Evolutionary conservation across 164 flowering plant genomes (phyloP).

Genomic region (Stephania yunnanensis): DNA sequence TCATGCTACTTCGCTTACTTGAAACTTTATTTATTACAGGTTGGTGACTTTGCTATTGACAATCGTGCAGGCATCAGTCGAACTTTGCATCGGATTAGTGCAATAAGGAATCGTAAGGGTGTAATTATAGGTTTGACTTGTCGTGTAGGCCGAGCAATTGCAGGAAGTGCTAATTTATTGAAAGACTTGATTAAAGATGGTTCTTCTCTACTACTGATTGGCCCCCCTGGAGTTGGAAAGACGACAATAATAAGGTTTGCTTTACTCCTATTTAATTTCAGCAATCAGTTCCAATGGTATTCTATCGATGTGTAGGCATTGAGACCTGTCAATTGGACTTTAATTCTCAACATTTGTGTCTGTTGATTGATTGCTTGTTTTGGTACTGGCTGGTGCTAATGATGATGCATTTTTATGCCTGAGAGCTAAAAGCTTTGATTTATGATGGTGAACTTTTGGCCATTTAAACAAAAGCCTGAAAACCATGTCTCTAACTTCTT

Average conservation of each 20-base stretch:
- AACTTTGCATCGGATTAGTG: constrained; percentile 92
- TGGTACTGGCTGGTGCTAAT: background rate
- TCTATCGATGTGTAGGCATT: background rate
- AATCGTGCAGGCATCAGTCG: constrained; percentile 94
- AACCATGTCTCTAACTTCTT: background rate
- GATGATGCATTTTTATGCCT: background rate
- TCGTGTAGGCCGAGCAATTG: constrained; percentile 86
- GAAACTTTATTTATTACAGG: constrained; percentile 35
- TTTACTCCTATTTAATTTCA: background rate
- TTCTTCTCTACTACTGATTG: constrained; percentile 80
- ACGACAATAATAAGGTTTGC: constrained; percentile 85
- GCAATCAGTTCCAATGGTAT: background rate
- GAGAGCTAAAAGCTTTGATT: background rate
- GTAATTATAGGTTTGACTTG: constrained; percentile 86
- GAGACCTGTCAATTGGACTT: background rate
- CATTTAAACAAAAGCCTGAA: background rate
- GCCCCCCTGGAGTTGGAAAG: constrained; percentile 98
- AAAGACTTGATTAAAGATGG: constrained; percentile 77
- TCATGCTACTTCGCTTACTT: constrained; percentile 9
- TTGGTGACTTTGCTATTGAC: constrained; percentile 89
- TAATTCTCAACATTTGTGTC: background rate
- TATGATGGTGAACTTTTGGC: background rate
- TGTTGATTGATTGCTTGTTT: background rate
- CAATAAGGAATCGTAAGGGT: constrained; percentile 77
- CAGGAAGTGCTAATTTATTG: constrained; percentile 83